These are phyloP conservation scores for Dioszegia aurantiaca DNA, from an alignment of 768 basidiomycete species.

Conservation along the genomic window DNA sequence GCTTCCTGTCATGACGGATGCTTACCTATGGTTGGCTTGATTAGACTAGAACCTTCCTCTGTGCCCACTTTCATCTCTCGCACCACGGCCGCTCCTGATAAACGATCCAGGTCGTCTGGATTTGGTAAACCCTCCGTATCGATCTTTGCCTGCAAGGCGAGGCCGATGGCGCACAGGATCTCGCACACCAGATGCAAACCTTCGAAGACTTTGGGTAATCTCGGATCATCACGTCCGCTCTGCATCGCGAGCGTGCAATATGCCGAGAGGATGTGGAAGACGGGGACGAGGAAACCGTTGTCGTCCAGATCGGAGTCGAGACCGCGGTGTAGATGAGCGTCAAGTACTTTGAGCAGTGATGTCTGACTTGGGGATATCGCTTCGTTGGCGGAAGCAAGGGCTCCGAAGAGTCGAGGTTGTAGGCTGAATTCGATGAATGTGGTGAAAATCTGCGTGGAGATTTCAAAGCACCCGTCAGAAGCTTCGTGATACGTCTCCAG, in stretches of 20 bases:
- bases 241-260: slow-evolving; percentile 52
- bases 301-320: not conserved
- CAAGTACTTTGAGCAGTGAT: slow-evolving; percentile 79
- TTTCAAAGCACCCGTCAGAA: slow-evolving; percentile 68
- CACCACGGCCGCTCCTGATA: slow-evolving; percentile 28
- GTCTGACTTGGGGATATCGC: slow-evolving; percentile 79
- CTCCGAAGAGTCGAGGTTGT: slow-evolving; percentile 62
- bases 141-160: slow-evolving; percentile 57
- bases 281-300: slow-evolving; percentile 59
- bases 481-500: slow-evolving; percentile 70
- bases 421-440: slow-evolving; percentile 58
- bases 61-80: slow-evolving; percentile 39
- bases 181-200: slow-evolving; percentile 75
- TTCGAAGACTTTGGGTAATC: slow-evolving; percentile 73
- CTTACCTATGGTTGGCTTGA: slow-evolving; percentile 64
- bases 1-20: not conserved
- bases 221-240: slow-evolving; percentile 56
- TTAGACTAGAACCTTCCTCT: slow-evolving; percentile 52
- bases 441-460: slow-evolving; percentile 40
- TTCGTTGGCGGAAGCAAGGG: slow-evolving; percentile 65
- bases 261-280: slow-evolving; percentile 62
- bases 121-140: slow-evolving; percentile 22
- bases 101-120: slow-evolving; percentile 7
- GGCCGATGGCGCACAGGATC: slow-evolving; percentile 65
- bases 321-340: slow-evolving; percentile 57